Evolutionary conservation across 2,329 filamentous ascomycete species (phyloP), one percentile per base, ranked within the genome.

Genomic region (Amauroascus niger): DNA sequence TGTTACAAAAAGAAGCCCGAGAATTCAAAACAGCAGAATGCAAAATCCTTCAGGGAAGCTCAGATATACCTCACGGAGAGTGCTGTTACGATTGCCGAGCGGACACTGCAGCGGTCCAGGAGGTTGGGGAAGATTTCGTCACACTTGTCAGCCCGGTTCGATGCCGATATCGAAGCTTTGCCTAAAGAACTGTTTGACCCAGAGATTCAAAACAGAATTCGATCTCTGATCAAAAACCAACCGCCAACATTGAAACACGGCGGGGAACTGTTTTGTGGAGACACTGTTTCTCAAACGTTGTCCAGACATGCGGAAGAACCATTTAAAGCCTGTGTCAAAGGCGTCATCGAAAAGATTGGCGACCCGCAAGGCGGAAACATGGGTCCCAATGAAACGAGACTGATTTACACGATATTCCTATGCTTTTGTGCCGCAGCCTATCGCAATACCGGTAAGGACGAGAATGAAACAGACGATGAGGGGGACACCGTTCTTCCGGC

Each of bases 31-130:
- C 72, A 74, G 52, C 63, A 53, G 1, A 65, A 69, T 57, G 71
- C 69, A 24, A 67, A 71, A 35, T 60, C 68, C 9, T 74, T 74
- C 60, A 68, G 71, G 11, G 66, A 73, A 33, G 67, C 68, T 30
- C 71, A 72, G 49, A 65, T 71, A 22, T 61, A 59, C 39, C 60
- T 74, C 13, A 67, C 69, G 13, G 64, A 71, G 55, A 64, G 67
- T 24, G 72, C 72, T 1, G 58, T 70, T 13, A 61, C 69, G 11
- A 62, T 74, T 18, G 67, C 69, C 14, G 64, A 66, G 30, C 74
- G 69, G 66, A 66, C 66, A 2, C 61, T 74, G 20, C 57, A 59
- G 14, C 63, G 66, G 4, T 69, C 71, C 1, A 64, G 65, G 18
- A 57, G 61, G 20, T 61, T 64, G n/a, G 43, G 59, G 22, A 37